Base-by-base conservation (phyloP, 2,329 filamentous ascomycete species). In the Nothomitra cinnamomea region DNA sequence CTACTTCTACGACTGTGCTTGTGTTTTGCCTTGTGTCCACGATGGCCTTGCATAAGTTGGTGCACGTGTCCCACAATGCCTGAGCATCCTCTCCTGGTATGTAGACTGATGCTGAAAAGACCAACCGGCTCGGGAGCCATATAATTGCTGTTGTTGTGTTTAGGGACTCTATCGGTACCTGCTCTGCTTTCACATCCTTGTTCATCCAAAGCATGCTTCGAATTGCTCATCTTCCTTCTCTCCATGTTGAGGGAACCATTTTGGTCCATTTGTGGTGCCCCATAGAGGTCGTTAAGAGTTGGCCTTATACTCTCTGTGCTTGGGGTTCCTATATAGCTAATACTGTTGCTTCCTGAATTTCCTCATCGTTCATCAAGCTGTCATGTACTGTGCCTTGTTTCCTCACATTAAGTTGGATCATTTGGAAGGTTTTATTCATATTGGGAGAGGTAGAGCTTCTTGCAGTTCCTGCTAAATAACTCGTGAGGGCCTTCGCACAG, bases 231-330 rank as follows among this genome's bases (percentile, higher is more conserved):
- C 35, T 38, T 7, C 35, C 35, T 38, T 38, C 35, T 38, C 35
- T 60, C 51, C 32, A 59, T n/a, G 53, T 52, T 17, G 53, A 58
- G 35, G 55, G 58, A 21, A 59, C 53, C 48, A 59, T 60, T 52
- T 60, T 60, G 17, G 52, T 60, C 57, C 51, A 61, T 54, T 58
- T 61, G 40, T 60, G 48, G 56, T 60, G 54, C 57, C 53, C 56
- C 41, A 60, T 60, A 43, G 53, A 57, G 42, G 56, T 58, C 22
- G 56, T 59, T 51, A 61, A 57, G 38, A 61, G 35, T 38, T 15
- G 35, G 35, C 35, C 35, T 15, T 38, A 7, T 7, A 38, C 15
- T 38, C 35, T 38, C 35, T 15, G 35, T 38, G 35, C 35, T 15
- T 38, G 35, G 35, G 35, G 35, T 15, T 38, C 35, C 35, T 38